Evolutionary conservation across 345 rosid genomes (phyloP).

Genomic region (Anacardium occidentale): DNA sequence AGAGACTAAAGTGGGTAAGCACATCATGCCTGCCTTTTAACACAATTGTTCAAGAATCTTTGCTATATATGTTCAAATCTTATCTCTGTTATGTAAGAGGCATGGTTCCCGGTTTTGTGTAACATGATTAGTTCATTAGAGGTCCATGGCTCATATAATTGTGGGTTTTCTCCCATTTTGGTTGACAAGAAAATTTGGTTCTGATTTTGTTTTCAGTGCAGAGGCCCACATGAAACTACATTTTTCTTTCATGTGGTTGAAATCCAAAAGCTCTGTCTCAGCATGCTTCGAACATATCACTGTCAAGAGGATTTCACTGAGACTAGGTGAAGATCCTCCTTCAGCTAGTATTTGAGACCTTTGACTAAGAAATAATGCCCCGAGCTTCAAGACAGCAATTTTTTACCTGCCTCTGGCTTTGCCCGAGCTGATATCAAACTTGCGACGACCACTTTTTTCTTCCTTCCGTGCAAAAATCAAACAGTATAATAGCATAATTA

Average conservation of each 20-base stretch:
- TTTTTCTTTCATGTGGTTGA: neutral
- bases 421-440: neutral
- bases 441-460: neutral
- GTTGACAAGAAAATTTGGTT: neutral
- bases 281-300: neutral
- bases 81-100: neutral
- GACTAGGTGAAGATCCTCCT: neutral
- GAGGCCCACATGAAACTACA: neutral
- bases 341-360: neutral
- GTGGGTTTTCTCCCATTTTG: slow-evolving; percentile 5
- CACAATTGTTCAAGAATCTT: neutral
- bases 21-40: neutral
- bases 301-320: neutral
- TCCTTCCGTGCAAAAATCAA: neutral
- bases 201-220: neutral
- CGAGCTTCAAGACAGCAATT: slow-evolving; percentile 18
- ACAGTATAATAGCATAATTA: neutral
- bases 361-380: neutral
- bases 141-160: neutral
- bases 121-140: slow-evolving; percentile 6
- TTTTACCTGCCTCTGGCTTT: neutral
- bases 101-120: slow-evolving; percentile 10
- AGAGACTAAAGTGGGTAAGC: neutral
- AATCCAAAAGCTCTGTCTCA: neutral
- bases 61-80: neutral